Percentiles rank a stretch among this genome's conserved stretches.
Evolutionary conservation across 2,329 filamentous ascomycete genomes (phyloP).

Genomic region (Tolypocladium ovalisporum): DNA sequence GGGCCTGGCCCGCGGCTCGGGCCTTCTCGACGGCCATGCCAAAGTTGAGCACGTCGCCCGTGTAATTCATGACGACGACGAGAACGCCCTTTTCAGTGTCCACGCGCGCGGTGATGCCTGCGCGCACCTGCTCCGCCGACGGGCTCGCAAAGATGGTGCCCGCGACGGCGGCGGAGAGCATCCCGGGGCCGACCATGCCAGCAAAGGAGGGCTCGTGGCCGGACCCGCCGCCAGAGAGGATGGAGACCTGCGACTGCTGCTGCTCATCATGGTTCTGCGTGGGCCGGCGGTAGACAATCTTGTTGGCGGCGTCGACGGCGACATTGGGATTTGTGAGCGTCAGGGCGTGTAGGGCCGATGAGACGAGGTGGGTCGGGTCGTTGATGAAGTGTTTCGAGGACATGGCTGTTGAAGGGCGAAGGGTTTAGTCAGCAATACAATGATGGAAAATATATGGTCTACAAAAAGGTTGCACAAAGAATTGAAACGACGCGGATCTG

Average conservation of each 20-base stretch:
- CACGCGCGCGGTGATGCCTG: constrained; percentile 63
- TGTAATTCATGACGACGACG: constrained; percentile 95
- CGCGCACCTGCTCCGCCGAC: constrained; percentile 69
- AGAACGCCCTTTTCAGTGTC: constrained; percentile 64
- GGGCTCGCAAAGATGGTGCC: constrained; percentile 83
- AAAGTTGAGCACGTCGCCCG: constrained; percentile 82
- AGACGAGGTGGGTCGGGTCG: constrained; percentile 69
- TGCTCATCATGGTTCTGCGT: constrained; percentile 14
- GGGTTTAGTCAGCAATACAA: neutral
- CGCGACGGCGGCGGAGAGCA: constrained; percentile 72
- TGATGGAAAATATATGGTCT: neutral
- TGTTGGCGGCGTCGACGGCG: constrained; percentile 67
- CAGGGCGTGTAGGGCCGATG: constrained; percentile 62
- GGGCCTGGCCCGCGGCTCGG: constrained; percentile 61
- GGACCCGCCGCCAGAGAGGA: constrained; percentile 80
- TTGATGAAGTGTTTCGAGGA: constrained; percentile 80
- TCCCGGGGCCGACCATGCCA: constrained; percentile 70
- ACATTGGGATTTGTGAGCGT: constrained; percentile 78
- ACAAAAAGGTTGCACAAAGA: too few relatives aligned
- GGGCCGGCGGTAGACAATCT: constrained; percentile 60
- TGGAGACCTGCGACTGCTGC: constrained; percentile 55
- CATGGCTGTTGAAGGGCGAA: constrained; percentile 17
- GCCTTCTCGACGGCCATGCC: constrained; percentile 91
- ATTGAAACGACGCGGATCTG: neutral
- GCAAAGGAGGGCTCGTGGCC: constrained; percentile 87